Base-by-base conservation (phyloP, 257 asterid genomes). In the Lavandula angustifolia region DNA sequence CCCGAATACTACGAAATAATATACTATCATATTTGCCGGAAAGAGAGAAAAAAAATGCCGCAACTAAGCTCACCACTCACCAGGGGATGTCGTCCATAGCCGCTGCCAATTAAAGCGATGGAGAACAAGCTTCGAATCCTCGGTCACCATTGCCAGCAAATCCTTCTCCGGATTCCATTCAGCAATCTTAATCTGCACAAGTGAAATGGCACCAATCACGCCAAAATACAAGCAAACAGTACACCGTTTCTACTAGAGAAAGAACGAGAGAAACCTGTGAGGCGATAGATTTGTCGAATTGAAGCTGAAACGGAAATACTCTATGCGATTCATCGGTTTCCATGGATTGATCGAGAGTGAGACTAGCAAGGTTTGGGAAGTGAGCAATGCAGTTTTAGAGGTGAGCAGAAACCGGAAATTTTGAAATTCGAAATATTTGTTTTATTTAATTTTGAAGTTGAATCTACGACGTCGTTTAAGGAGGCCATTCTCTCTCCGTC, bases 21-120 rank as follows among this genome's bases (percentile, higher is more conserved):
- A 49, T 32, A n/a, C n/a, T n/a, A n/a, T n/a, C n/a, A n/a, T n/a
- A n/a, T n/a, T n/a, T n/a, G n/a, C n/a, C n/a, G n/a, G n/a, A n/a
- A n/a, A n/a, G n/a, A 32, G 2, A 22, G 2, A 22, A 0, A 22
- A 22, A 22, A 22, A 22, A 22, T 22, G 27, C 27, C 27, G 27
- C 27, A 22, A 22, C 27, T 22, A 1, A 22, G 27, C 27, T 22
- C 27, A 22, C 27, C 1, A 67, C 57, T 64, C 34, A 94, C 99
- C 99, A 12, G 88, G 94, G 60, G 95, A 74, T 64, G 86, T 65
- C 66, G 92, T 84, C 97, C 97, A 94, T 4, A 94, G 95, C 67
- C 94, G 85, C 88, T 94, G 99, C 99, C 99, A 94, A 63, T 94
- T 90, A 82, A 94, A 94, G 52, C 99, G 97, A 75, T 92, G 99